phyloP scores from a whole-genome alignment of 2,329 filamentous ascomycete species.

The Sporothrix inflata region DNA sequence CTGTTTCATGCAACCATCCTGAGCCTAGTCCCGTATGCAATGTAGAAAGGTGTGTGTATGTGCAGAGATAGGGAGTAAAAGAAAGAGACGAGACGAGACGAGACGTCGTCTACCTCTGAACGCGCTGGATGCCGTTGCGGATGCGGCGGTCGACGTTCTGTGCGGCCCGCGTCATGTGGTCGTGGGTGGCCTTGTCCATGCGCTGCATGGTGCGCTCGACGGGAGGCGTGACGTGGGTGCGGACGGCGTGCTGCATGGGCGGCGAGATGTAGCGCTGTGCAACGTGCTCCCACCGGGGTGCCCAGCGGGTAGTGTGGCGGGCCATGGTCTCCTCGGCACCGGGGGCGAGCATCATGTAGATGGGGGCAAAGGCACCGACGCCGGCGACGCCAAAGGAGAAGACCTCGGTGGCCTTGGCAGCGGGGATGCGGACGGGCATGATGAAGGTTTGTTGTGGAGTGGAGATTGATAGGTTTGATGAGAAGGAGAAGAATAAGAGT shows the following conservation, averaged over 20 bases:
- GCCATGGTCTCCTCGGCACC: conserved; percentile 59
- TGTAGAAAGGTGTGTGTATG: neutral
- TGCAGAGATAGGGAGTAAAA: neutral
- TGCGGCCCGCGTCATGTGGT: conserved; percentile 52
- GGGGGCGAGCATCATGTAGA: conserved; percentile 59
- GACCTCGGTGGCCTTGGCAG: conserved; percentile 53
- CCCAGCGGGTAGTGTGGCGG: conserved; percentile 60
- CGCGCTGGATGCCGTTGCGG: conserved; percentile 48
- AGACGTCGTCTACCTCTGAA: neutral
- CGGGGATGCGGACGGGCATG: conserved; percentile 58
- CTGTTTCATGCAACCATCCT: conserved; percentile 3
- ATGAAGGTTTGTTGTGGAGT: conserved; percentile 34
- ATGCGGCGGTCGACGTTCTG: conserved; percentile 54
- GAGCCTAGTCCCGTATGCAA: neutral
- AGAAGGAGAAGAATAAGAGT: neutral
- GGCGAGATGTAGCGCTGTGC: conserved; percentile 59
- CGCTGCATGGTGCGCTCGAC: conserved; percentile 50
- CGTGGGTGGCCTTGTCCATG: conserved; percentile 51
- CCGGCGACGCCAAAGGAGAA: conserved; percentile 59
- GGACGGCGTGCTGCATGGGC: conserved; percentile 49
- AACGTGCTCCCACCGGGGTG: conserved; percentile 62
- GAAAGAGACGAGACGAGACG: neutral
- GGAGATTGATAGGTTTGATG: neutral
- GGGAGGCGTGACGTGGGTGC: conserved; percentile 52
- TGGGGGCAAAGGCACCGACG: conserved; percentile 56